Percentiles rank a stretch among this genome's conserved stretches.
Evolutionary conservation across 306 rosid genomes (phyloP).

Genomic region (Hippophae gyantsensis): DNA sequence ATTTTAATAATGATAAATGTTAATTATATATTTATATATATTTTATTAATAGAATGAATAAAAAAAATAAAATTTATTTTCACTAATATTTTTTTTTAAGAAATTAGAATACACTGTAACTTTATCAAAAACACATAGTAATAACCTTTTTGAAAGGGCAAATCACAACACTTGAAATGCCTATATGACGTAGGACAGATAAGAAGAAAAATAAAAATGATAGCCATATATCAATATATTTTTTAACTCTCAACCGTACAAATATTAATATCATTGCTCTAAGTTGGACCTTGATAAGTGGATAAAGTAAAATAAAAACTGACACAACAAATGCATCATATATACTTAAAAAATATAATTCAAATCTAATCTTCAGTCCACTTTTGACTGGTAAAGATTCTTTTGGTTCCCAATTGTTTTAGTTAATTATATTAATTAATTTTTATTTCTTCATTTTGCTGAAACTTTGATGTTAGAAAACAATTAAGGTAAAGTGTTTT

Average conservation of each 20-base stretch:
- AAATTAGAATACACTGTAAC: too few species aligned
- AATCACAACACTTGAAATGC: too few species aligned
- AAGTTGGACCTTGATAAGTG: constrained; percentile 11
- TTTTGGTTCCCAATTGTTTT: constrained; percentile 33
- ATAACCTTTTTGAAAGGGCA: too few species aligned
- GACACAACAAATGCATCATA: constrained; percentile 31
- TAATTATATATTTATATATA: too few species aligned
- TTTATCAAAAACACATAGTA: too few species aligned
- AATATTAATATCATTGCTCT: constrained; percentile 19
- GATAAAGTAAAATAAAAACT: constrained; percentile 9
- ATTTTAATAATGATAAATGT: too few species aligned
- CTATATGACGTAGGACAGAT: too few species aligned
- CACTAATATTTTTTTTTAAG: too few species aligned
- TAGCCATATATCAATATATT: background rate
- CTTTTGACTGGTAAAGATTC: constrained; percentile 75
- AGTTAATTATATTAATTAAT: background rate
- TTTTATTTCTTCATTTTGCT: background rate
- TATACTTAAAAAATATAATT: constrained; percentile 26
- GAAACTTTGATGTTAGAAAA: constrained; percentile 15
- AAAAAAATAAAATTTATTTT: too few species aligned
- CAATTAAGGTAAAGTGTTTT: background rate
- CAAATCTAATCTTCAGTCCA: constrained; percentile 32
- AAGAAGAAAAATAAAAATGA: too few species aligned
- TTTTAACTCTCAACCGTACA: constrained; percentile 21
- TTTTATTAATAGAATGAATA: too few species aligned